Conservation (phyloP, 306 rosid species). For the Corylus avellana region DNA sequence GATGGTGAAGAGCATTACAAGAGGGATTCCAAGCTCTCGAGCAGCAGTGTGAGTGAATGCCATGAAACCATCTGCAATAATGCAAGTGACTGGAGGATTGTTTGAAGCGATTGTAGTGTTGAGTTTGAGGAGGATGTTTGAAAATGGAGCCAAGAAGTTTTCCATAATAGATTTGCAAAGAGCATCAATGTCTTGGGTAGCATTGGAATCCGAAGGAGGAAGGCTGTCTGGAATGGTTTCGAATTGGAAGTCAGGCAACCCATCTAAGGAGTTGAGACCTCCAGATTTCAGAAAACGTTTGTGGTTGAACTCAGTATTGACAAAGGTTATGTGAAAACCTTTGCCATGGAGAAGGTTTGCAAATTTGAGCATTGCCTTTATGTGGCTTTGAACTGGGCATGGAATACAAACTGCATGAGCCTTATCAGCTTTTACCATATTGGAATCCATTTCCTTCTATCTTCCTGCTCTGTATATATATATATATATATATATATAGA, state of each 20-base stretch:
- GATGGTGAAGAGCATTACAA: not conserved
- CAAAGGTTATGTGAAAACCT: constrained; percentile 21
- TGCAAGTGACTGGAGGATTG: not conserved
- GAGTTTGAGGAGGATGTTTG: constrained; percentile 7
- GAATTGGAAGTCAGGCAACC: constrained; percentile 5
- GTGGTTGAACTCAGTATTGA: constrained; percentile 22
- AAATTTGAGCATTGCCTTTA: constrained; percentile 13
- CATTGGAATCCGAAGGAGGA: not conserved
- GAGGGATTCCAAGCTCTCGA: not conserved
- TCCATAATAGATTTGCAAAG: not conserved
- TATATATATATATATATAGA: no score
- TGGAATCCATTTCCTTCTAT: not conserved
- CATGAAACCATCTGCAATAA: constrained; percentile 11
- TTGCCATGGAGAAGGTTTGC: constrained; percentile 20
- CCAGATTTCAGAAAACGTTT: constrained; percentile 2
- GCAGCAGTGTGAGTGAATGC: not conserved
- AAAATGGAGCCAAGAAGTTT: constrained; percentile 1
- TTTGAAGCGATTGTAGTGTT: not conserved
- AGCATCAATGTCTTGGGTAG: not conserved
- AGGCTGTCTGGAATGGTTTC: constrained; percentile 23
- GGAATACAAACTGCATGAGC: constrained; percentile 20
- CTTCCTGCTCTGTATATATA: no score
- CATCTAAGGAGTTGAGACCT: constrained; percentile 5
- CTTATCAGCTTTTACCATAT: not conserved
- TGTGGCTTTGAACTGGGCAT: constrained; percentile 9